phyloP scores from a whole-genome alignment of 495 filamentous ascomycete species.

The Penicillium angulare region DNA sequence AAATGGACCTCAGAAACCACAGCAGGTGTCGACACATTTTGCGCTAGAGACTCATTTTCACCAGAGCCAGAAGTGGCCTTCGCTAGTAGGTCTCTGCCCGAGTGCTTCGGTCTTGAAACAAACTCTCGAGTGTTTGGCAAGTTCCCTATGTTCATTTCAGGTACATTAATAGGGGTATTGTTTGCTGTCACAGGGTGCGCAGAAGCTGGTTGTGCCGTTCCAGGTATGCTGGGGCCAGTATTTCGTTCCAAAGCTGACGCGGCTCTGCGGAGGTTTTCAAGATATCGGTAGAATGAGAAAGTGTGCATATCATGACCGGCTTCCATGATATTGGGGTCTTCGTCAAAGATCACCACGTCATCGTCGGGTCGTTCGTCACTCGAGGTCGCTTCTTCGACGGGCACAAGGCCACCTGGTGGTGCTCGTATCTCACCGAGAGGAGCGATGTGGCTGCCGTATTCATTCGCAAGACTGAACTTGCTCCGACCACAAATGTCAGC shows the following conservation, averaged over 20 bases:
- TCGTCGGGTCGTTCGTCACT: conserved; percentile 33
- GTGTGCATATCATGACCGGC: conserved; percentile 25
- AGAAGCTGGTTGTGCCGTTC: conserved; percentile 10
- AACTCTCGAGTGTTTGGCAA: conserved; percentile 33
- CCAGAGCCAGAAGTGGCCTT: conserved; percentile 8
- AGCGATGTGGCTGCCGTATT: conserved; percentile 63
- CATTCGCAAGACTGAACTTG: conserved; percentile 60
- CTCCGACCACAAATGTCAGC: conserved; percentile 64
- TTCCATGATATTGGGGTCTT: conserved; percentile 29
- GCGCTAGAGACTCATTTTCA: conserved; percentile 4
- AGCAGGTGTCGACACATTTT: conserved; percentile 34
- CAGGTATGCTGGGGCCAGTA: neutral
- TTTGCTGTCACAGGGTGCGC: conserved; percentile 9
- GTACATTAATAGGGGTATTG: neutral
- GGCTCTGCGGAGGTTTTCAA: conserved; percentile 28
- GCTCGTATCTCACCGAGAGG: conserved; percentile 57
- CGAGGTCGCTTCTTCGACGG: conserved; percentile 44
- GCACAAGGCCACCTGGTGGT: conserved; percentile 31
- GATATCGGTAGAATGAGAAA: conserved; percentile 34
- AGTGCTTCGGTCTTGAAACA: conserved; percentile 27
- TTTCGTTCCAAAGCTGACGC: conserved; percentile 17
- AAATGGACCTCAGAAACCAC: conserved; percentile 42
- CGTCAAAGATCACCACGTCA: conserved; percentile 37
- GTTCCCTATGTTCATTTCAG: neutral
- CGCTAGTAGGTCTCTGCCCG: conserved; percentile 31